phyloP scores from a whole-genome alignment of 495 filamentous ascomycete genomes.

The Penicillium macrosclerotiorum region DNA sequence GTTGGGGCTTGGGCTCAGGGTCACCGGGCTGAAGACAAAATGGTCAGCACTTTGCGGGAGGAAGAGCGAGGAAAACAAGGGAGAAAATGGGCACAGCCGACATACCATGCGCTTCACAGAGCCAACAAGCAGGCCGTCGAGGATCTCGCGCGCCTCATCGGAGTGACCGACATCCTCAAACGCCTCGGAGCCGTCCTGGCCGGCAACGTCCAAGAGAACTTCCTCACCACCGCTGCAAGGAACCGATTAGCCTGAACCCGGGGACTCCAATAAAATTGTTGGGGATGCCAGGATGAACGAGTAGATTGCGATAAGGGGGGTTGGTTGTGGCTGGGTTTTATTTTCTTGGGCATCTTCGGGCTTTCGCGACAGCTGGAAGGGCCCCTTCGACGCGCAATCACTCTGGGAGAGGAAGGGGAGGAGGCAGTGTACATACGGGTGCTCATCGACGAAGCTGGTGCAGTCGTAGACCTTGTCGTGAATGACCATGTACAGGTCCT shows the following conservation, averaged over 20 bases:
- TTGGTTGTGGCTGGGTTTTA: not conserved
- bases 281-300: not conserved
- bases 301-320: not conserved
- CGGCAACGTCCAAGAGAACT: slow-evolving; percentile 92
- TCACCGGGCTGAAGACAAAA: slow-evolving; percentile 83
- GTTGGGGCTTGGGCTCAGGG: slow-evolving; percentile 68
- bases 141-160: slow-evolving; percentile 95
- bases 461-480: slow-evolving; percentile 96
- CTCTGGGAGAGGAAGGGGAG: not conserved
- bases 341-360: too few relatives aligned
- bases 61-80: not conserved
- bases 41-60: too few relatives aligned
- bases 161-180: slow-evolving; percentile 99
- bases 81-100: slow-evolving; percentile 12
- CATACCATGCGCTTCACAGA: slow-evolving; percentile 82
- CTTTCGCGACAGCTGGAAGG: slow-evolving; percentile 11
- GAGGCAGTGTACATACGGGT: slow-evolving; percentile 78
- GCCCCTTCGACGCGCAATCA: not conserved
- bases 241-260: slow-evolving; percentile 4
- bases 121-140: slow-evolving; percentile 76
- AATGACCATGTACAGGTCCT: slow-evolving; percentile 88
- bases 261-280: too few relatives aligned
- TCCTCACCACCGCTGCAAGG: slow-evolving; percentile 87
- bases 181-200: slow-evolving; percentile 95
- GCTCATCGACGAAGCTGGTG: slow-evolving; percentile 91